phyloP scores from a whole-genome alignment of 2,329 filamentous ascomycete genomes.

The Colletotrichum incanum region DNA sequence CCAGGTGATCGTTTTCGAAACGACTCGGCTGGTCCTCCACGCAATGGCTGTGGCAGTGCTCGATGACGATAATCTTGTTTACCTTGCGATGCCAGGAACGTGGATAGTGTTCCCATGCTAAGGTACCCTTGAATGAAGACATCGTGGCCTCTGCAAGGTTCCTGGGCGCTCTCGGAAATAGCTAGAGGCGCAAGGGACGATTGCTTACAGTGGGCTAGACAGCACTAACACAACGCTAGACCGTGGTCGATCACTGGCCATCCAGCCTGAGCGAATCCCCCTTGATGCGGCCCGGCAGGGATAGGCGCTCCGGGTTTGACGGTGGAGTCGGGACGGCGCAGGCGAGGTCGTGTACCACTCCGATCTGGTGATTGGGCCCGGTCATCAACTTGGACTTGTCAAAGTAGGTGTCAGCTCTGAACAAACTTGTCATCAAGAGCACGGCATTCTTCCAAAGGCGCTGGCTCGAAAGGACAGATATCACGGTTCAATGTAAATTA shows the following conservation, averaged over 20 bases:
- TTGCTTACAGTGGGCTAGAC: constrained; percentile 8
- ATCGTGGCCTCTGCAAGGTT: constrained; percentile 18
- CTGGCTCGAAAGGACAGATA: not conserved
- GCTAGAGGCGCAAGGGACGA: constrained; percentile 15
- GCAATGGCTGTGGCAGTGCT: constrained; percentile 34
- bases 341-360: constrained; percentile 1
- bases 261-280: not conserved
- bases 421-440: not conserved
- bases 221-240: constrained; percentile 11
- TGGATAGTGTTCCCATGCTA: not conserved
- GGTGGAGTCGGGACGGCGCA: not conserved
- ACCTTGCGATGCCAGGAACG: constrained; percentile 7
- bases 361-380: constrained; percentile 10
- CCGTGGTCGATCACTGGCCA: not conserved
- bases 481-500: not conserved
- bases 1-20: constrained; percentile 17
- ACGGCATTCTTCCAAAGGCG: not conserved
- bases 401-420: not conserved
- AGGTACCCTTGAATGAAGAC: not conserved
- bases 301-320: constrained; percentile 4
- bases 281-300: constrained; percentile 15
- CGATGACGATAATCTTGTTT: constrained; percentile 13
- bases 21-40: constrained; percentile 6
- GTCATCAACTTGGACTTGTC: not conserved
- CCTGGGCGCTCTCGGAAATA: not conserved